Percentiles rank a stretch among this genome's conserved stretches.
phyloP scores from a whole-genome alignment of 202 grass and related monocot species.

The Eragrostis tef region DNA sequence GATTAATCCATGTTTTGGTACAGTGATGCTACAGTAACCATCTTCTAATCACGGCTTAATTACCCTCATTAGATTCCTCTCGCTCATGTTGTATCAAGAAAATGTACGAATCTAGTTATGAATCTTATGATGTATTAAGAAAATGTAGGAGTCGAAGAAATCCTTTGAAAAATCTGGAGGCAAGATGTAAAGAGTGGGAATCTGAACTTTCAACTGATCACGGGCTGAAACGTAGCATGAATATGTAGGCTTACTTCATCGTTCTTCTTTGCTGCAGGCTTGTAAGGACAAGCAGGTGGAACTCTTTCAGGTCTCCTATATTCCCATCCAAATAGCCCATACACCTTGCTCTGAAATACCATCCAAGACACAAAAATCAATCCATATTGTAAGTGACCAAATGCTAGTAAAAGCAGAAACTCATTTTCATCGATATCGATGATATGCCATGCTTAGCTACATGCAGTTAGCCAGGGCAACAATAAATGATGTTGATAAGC shows the following conservation, averaged over 20 bases:
- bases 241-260: slow-evolving; percentile 50
- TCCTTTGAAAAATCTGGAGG: not conserved
- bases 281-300: slow-evolving; percentile 87
- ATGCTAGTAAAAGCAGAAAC: not conserved
- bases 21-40: too few species aligned
- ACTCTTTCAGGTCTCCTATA: slow-evolving; percentile 79
- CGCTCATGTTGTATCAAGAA: not conserved
- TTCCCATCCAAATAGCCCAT: slow-evolving; percentile 88
- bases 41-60: too few species aligned
- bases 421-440: not conserved
- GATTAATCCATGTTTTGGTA: too few species aligned
- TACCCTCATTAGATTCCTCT: too few species aligned
- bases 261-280: slow-evolving; percentile 62
- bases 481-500: not conserved
- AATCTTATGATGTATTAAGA: not conserved
- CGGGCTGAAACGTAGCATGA: not conserved
- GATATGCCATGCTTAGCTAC: too few species aligned
- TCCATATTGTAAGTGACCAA: too few species aligned
- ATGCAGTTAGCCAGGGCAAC: not conserved
- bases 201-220: not conserved
- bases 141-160: not conserved
- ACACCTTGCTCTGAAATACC: slow-evolving; percentile 70
- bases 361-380: not conserved
- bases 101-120: not conserved
- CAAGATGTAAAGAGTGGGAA: not conserved